Base-by-base conservation (phyloP, 495 filamentous ascomycete genomes). In the Lasiosphaeria hispida region DNA sequence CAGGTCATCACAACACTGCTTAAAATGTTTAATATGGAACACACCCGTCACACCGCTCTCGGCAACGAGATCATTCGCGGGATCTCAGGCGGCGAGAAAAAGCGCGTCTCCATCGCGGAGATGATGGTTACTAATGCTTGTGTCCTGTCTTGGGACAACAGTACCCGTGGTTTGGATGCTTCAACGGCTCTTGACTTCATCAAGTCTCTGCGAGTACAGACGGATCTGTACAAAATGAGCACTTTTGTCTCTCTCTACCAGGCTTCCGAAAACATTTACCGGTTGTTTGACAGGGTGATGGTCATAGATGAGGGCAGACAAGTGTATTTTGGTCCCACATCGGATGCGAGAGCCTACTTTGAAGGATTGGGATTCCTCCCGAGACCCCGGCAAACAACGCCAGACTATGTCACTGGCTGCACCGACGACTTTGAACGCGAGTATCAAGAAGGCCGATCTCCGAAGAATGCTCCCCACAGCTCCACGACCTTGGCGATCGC, bases 21-120 rank as follows among this genome's bases (percentile, higher is more conserved):
- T 39, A 88, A 85, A 58, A 91, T 92, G 84, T 93, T 95, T 77
- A 91, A 91, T 58, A 93, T 95, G 42, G 84, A 89, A 63, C 89
- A 95, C 64, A 93, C 90, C 1, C 78, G 81, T 23, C 82, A 90
- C 62, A 96, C 91, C 0, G 84, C 90, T 23, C 88, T 96, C 23
- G 91, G 91, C 4, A 88, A 91, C 58, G 81, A 83, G 7, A 90
- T 88, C 64, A 80, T 93, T 48, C 88, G 91, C 13, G 91, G 91
- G 60, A 82, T 95, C n/a, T 90, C 86, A 19, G 91, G 91, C 41
- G 91, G 91, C 17, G 91, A 96, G 66, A 77, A 88, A 30, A 92
- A 92, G 70, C 84, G 91, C 50, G 85, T 88, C 17, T 84, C 80
- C n/a, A 88, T 89, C 50, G 84, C 86, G 19, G 83, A 85, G 64